Conservation (phyloP, 192 early-diverging fungal species). For the Backusella westeae region DNA sequence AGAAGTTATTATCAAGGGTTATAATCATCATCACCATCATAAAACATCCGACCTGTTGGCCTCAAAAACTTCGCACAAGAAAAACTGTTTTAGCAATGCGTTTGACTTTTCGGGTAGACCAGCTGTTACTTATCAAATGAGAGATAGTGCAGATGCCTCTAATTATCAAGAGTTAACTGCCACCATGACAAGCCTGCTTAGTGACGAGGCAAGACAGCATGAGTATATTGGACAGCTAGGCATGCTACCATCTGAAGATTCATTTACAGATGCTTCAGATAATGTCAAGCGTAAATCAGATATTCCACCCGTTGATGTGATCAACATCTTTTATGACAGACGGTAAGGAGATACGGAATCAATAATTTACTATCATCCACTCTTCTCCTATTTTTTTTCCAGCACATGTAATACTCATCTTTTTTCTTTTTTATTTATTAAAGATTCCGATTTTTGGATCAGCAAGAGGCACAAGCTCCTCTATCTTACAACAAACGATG, state of each 20-base stretch:
- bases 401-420: no score
- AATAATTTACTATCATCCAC: no score
- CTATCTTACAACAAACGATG: slow-evolving; percentile 25
- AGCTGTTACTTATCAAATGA: not conserved
- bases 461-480: slow-evolving; percentile 17
- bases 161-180: not conserved
- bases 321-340: slow-evolving; percentile 37
- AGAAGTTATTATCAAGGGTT: slow-evolving; percentile 25
- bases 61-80: not conserved
- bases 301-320: slow-evolving; percentile 18
- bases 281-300: not conserved
- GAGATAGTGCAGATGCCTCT: slow-evolving; percentile 4
- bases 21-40: not conserved
- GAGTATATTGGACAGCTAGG: slow-evolving; percentile 3
- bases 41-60: not conserved
- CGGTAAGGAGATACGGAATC: slow-evolving; percentile 11
- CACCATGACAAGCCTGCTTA: not conserved
- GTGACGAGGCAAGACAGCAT: slow-evolving; percentile 5
- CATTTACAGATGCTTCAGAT: not conserved
- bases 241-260: not conserved
- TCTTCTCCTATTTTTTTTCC: no score
- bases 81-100: slow-evolving; percentile 28
- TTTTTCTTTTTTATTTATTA: not conserved
- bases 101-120: slow-evolving; percentile 23
- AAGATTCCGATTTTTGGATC: slow-evolving; percentile 29